Evolutionary conservation across 139 green algal species (phyloP).

Genomic region (Chlorella vulgaris): DNA sequence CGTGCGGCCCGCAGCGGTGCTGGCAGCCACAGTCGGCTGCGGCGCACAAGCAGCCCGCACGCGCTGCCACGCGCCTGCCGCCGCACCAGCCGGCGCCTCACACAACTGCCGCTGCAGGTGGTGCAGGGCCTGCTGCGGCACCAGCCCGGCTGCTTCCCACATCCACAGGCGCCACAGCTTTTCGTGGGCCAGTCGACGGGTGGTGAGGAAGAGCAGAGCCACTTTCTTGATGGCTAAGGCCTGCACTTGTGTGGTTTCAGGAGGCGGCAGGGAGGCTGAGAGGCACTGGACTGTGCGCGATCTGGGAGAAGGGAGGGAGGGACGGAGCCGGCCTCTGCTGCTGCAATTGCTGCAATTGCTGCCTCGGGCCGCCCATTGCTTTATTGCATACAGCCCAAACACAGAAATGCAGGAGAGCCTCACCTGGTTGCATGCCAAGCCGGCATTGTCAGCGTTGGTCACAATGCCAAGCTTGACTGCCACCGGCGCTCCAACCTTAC

Average conservation of each 20-base stretch:
- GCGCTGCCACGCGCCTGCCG: not conserved
- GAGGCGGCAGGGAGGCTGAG: not conserved
- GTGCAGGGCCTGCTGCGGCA: slow-evolving; percentile 16
- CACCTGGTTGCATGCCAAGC: no score
- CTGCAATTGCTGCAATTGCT: no score
- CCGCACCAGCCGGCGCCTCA: not conserved
- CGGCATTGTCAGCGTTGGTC: no score
- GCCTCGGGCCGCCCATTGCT: no score
- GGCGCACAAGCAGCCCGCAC: not conserved
- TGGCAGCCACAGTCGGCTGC: not conserved
- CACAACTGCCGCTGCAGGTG: not conserved
- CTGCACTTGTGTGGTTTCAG: not conserved
- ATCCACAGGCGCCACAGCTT: slow-evolving; percentile 35
- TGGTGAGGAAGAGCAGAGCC: slow-evolving; percentile 26
- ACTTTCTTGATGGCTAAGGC: slow-evolving; percentile 24
- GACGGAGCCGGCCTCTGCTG: no score
- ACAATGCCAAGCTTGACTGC: no score
- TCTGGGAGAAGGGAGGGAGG: not conserved
- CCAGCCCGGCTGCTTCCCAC: slow-evolving; percentile 17
- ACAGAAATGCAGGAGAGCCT: no score
- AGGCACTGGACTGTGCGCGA: no score
- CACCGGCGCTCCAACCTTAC: no score
- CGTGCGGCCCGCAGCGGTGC: not conserved
- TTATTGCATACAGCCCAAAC: no score
- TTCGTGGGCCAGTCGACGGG: slow-evolving; percentile 15